These are phyloP conservation scores for Batkoa obscura DNA, from an alignment of 371 early-diverging fungal species.

Conservation along the genomic window DNA sequence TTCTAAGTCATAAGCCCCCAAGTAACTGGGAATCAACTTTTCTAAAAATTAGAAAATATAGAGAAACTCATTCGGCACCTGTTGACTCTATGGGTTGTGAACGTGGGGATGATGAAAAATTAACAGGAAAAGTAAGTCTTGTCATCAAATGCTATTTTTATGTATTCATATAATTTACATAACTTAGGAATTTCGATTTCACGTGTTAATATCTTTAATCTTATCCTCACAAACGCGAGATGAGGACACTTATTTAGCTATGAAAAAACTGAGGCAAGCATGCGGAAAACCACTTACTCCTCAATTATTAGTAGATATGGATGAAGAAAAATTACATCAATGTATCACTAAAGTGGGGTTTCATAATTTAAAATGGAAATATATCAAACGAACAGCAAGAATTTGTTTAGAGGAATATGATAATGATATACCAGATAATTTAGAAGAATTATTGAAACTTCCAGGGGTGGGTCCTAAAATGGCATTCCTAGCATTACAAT, in stretches of 20 bases:
- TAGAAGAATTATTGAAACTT: conserved; percentile 54
- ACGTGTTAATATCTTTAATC: conserved; percentile 77
- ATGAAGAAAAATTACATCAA: conserved; percentile 36
- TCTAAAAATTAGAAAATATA: conserved; percentile 33
- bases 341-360: conserved; percentile 80
- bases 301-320: conserved; percentile 27
- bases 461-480: conserved; percentile 99
- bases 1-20: too few relatives aligned
- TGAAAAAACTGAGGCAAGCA: conserved; percentile 34
- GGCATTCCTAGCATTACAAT: conserved; percentile 69
- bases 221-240: conserved; percentile 96
- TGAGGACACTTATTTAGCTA: conserved; percentile 62
- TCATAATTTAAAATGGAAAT: conserved; percentile 65
- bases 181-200: conserved; percentile 49
- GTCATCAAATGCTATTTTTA: too few relatives aligned
- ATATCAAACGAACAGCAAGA: conserved; percentile 49
- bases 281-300: conserved; percentile 37
- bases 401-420: conserved; percentile 49
- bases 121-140: conserved; percentile 19
- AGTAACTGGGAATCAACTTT: conserved; percentile 47
- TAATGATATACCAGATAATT: conserved; percentile 70
- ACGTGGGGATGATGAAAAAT: conserved; percentile 31
- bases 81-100: conserved; percentile 95
- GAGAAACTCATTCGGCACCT: conserved; percentile 48
- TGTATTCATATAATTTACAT: not conserved